Base-by-base conservation (phyloP, 1,284 basidiomycete genomes). In the Cryptococcus depauperatus region DNA sequence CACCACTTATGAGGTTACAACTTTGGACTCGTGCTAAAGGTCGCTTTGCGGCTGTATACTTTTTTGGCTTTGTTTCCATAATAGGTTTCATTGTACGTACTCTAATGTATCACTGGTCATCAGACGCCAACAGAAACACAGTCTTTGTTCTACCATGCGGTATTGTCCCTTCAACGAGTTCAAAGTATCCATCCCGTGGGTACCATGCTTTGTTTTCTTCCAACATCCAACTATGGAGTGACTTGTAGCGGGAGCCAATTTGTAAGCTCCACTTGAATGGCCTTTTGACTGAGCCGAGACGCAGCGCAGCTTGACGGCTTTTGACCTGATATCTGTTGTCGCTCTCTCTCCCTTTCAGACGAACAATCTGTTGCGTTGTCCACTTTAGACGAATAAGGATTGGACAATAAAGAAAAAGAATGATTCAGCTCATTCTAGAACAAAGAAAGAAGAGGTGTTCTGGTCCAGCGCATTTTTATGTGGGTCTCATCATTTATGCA, bases 281-380 rank as follows among this genome's bases (percentile, higher is more conserved):
- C n/a, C n/a, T n/a, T 23, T 5, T 28, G 28, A 14, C 16, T 41
- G 22, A 11, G 19, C 30, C 30, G 9, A 43, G 11, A 33, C 6
- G 19, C 10, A 16, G 44, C 38, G 2, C 39, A 70, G 68, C 58
- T 79, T 86, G 10, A 86, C 82, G 62, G 74, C 85, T 0, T 74
- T 79, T 1, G 85, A 84, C 2, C 81, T 79, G 2, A 72, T 89
- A 18, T 89, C 85, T 60, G 78, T 88, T 43, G 80, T 85, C 0
- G 81, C 81, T 50, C 73, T 84, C n/a, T n/a, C n/a, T 77, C 79
- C 3, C 66, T 77, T 2, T 80, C 80, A 1, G 76, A 83, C 47
- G 87, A 91, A 59, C 85, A 90, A 64, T 81, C 79, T 59, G 75
- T 89, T 1, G 81, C 83, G n/a, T n/a, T n/a, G n/a, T n/a, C n/a